A percentile compares a stretch with the other conserved stretches of the same genome.
These are phyloP conservation scores for Wickerhamomyces sydowiorum DNA, from an alignment of 805 yeast species.

Conservation along the genomic window DNA sequence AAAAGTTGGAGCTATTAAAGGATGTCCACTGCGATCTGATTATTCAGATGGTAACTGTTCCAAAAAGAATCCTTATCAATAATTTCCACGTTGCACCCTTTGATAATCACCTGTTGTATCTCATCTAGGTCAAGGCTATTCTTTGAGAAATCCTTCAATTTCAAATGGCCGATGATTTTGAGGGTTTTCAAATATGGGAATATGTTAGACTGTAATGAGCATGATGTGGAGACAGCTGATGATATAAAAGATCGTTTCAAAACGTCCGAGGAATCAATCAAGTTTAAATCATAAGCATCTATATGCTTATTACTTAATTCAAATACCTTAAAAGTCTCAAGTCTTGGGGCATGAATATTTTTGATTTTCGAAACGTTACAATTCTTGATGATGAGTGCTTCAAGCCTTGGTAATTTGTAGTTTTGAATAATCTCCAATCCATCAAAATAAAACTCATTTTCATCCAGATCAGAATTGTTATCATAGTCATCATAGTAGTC, in stretches of 20 bases:
- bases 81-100: conserved; percentile 6
- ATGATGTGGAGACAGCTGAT: conserved; percentile 2
- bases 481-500: conserved; percentile 26
- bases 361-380: conserved; percentile 17
- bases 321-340: conserved; percentile 14
- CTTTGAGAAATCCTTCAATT: conserved; percentile 1
- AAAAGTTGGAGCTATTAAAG: not conserved
- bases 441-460: conserved; percentile 32
- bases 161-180: conserved; percentile 10
- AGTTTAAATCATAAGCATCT: conserved; percentile 17
- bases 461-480: conserved; percentile 26
- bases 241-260: conserved; percentile 3
- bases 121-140: not conserved
- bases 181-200: conserved; percentile 6
- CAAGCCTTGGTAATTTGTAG: conserved; percentile 7
- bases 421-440: conserved; percentile 23
- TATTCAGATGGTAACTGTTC: not conserved
- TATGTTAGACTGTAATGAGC: conserved; percentile 2
- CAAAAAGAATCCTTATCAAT: not conserved
- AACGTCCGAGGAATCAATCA: conserved; percentile 1
- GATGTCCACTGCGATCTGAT: not conserved
- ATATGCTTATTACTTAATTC: conserved; percentile 17
- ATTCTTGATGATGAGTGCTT: conserved; percentile 14
- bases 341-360: conserved; percentile 8
- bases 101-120: conserved; percentile 1